Conservation (phyloP, 768 basidiomycete genomes). For the Leccinum subtestaceum region DNA sequence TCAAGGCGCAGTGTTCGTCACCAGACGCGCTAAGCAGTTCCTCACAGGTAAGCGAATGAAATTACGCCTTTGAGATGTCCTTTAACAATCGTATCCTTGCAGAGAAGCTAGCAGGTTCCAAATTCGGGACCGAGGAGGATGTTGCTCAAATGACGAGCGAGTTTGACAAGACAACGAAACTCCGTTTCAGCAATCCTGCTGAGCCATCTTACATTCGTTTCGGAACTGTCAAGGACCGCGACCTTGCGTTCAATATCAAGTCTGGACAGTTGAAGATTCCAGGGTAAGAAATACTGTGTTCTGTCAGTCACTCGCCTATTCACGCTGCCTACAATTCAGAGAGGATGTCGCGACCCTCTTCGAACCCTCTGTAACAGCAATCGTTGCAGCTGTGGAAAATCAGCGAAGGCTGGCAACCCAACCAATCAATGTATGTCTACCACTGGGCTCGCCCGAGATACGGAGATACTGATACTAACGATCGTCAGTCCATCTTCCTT, state of each 20-base stretch:
- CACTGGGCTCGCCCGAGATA: background rate
- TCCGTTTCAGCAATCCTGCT: constrained; percentile 37
- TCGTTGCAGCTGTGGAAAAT: constrained; percentile 25
- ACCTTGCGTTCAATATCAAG: constrained; percentile 38
- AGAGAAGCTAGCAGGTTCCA: constrained; percentile 42
- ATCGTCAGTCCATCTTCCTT: constrained; percentile 34
- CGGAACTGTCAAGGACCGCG: constrained; percentile 43
- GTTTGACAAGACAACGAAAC: constrained; percentile 50
- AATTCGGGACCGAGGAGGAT: constrained; percentile 39
- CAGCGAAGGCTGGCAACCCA: constrained; percentile 19
- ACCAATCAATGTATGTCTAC: constrained; percentile 24
- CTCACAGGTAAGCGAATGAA: constrained; percentile 33
- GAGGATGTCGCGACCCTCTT: constrained; percentile 31
- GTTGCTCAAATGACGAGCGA: constrained; percentile 38
- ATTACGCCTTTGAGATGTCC: background rate
- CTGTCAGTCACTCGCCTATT: background rate
- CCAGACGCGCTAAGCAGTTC: constrained; percentile 39
- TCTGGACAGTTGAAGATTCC: constrained; percentile 46
- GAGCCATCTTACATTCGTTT: constrained; percentile 48
- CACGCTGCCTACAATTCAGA: constrained; percentile 9
- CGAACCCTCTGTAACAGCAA: constrained; percentile 24
- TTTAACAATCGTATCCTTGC: background rate
- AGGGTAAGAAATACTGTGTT: constrained; percentile 22
- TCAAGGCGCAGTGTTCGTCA: constrained; percentile 52
- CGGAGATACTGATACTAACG: constrained; percentile 8